Percentiles rank a stretch among this genome's conserved stretches.
Evolutionary conservation across 2,329 filamentous ascomycete genomes (phyloP).

Genomic region (Penicillium griseofulvum): DNA sequence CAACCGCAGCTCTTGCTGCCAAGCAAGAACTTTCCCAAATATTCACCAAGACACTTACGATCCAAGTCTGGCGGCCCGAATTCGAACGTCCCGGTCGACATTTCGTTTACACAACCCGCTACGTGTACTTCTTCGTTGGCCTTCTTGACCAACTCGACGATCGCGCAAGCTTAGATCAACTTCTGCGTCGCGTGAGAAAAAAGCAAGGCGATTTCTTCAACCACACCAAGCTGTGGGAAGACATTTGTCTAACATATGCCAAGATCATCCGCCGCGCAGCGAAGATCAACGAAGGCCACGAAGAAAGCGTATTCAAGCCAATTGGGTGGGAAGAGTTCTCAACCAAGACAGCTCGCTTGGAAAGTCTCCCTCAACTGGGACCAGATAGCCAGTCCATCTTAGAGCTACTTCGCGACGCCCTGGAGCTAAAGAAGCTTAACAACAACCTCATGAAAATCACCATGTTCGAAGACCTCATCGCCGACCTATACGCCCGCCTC

Average conservation of each 20-base stretch:
- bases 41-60: conserved; percentile 90
- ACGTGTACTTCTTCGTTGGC: conserved; percentile 76
- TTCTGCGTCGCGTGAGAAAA: conserved; percentile 76
- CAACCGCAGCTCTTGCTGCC: conserved; percentile 57
- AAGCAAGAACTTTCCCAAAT: conserved; percentile 81
- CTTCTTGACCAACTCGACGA: conserved; percentile 74
- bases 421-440: conserved; percentile 77
- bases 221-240: conserved; percentile 62
- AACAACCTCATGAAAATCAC: conserved; percentile 80
- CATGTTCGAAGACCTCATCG: conserved; percentile 88
- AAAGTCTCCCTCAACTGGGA: conserved; percentile 56
- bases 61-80: conserved; percentile 94
- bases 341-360: conserved; percentile 57
- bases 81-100: conserved; percentile 80
- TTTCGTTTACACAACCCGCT: conserved; percentile 86
- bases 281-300: conserved; percentile 58
- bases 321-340: conserved; percentile 66
- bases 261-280: conserved; percentile 58
- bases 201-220: conserved; percentile 73
- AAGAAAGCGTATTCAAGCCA: conserved; percentile 63
- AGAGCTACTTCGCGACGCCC: conserved; percentile 63
- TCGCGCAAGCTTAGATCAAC: conserved; percentile 69
- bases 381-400: conserved; percentile 50
- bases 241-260: conserved; percentile 58
- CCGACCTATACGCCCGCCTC: conserved; percentile 74